Base-by-base conservation (phyloP, 495 filamentous ascomycete species). In the Hypoxylon intermedium region DNA sequence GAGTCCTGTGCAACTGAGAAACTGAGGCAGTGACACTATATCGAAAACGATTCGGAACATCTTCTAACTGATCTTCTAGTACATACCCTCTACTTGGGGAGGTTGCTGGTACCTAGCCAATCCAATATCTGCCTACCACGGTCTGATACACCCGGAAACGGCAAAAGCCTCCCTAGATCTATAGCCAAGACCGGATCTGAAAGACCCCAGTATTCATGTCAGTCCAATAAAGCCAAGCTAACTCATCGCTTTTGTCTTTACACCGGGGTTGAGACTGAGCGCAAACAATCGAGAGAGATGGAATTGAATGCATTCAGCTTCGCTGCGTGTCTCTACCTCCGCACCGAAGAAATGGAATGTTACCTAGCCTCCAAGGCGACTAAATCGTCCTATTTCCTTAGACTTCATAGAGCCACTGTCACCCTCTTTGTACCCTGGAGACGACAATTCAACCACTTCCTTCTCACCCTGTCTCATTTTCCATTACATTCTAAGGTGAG, bases 331-430 rank as follows among this genome's bases (percentile, higher is more conserved):
- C 28, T 9, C 21, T 57, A 46, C 28, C 44, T 54, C 60, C 54
- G 53, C 48, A 58, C 59, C 24, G 60, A 59, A 57, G 15, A 56
- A 12, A 13, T 56, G 56, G 56, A 65, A 65, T 60, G 44, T 21
- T 34, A 42, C 46, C 48, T 26, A 45, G 12, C 38, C 33, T 5
- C 34, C 2, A 21, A 47, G 7, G 18, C 19, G 36, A 28, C 56
- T 53, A 34, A 23, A 60, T 60, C n/a, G 42, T 45, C 24, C 31
- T 41, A 50, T 15, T 46, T 38, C 23, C 15, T 41, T 24, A 36
- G 16, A 47, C 42, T 45, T 34, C 31, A 26, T 18, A 23, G 26
- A 7, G 31, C 12, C 20, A 47, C 43, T 9, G 23, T 6, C 15
- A 18, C 28, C 42, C 21, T 53, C 62, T 65, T 65, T 65, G 62